These are phyloP conservation scores for Raphanus raphanistrum DNA, from an alignment of 345 rosid species.

Conservation along the genomic window DNA sequence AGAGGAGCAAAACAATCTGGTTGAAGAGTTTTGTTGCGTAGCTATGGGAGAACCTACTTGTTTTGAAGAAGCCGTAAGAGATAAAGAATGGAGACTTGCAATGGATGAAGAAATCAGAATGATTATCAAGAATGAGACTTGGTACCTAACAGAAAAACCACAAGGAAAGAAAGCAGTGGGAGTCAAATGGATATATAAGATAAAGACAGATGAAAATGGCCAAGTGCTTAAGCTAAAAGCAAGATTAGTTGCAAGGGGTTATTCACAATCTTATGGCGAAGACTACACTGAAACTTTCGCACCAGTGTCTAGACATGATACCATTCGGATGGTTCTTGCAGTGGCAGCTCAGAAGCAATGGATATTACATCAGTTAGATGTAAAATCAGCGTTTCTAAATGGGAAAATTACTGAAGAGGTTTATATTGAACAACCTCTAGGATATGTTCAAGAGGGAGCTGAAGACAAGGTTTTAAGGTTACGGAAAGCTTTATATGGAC, in stretches of 20 bases:
- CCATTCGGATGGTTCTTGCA: background rate
- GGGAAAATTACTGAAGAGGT: background rate
- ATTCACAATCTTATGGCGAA: background rate
- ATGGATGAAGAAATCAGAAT: background rate
- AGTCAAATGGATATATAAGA: background rate
- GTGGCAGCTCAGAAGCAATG: background rate
- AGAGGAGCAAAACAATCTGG: background rate
- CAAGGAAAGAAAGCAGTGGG: background rate
- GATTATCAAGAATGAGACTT: background rate
- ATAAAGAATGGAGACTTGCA: background rate
- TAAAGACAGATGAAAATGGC: background rate
- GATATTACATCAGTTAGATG: background rate
- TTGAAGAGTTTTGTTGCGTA: background rate
- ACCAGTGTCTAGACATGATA: background rate
- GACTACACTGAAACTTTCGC: background rate
- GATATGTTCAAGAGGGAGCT: background rate
- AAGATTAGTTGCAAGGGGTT: background rate
- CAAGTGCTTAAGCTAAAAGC: background rate
- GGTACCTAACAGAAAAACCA: background rate
- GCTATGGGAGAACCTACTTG: background rate
- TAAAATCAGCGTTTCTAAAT: background rate
- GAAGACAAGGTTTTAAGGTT: background rate
- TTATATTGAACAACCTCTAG: background rate
- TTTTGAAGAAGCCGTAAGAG: background rate
- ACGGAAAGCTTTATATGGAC: background rate